Evolutionary conservation across 2,329 filamentous ascomycete genomes (phyloP), one percentile per base, ranked within the genome.

Genomic region (Phyllosticta paracitricarpa): DNA sequence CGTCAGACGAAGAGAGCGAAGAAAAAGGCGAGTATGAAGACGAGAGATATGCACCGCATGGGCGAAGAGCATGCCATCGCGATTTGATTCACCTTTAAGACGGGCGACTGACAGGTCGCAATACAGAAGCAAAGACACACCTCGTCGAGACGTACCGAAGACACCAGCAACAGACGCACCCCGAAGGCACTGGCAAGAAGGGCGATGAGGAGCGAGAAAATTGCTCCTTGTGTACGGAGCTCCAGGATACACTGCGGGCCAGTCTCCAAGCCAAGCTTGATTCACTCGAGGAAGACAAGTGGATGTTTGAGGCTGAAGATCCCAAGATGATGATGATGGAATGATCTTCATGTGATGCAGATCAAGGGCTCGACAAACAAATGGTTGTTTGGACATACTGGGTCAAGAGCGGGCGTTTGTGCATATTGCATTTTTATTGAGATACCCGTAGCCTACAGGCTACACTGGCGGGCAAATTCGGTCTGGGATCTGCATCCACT

Each of bases 221-320:
- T n/a, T 26, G 40, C 40, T 24, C 17, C 48, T 19, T 64, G 35
- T 14, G 63, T 58, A 67, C 64, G 73, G 79, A 79, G 66, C 75
- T 81, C 57, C 78, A 79, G 62, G 72, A 71, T 14, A 77, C 74
- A 59, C 68, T 82, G 59, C 83, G 84, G 65, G 82, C 84, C 35
- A 91, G 87, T 71, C 77, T 95, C 60, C 80, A 84, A 66, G 84
- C 84, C 62, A 90, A 91, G 71, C 87, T 91, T 2, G 82, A 84
- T 17, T 84, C 86, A 14, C 76, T 96, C 57, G 82, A 89, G 24
- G 89, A 94, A 57, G 91, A 96, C 69, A 89, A 87, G 68, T 96
- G 91, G 91, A 95, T 96, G 87, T 96, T 89, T 74, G 89, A 92
- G 72, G 78, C 83, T 1, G 88, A 90, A 67, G 80, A 83, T 25